phyloP scores from a whole-genome alignment of 108 stramenopile species.

The Stephanodiscus triporus region DNA sequence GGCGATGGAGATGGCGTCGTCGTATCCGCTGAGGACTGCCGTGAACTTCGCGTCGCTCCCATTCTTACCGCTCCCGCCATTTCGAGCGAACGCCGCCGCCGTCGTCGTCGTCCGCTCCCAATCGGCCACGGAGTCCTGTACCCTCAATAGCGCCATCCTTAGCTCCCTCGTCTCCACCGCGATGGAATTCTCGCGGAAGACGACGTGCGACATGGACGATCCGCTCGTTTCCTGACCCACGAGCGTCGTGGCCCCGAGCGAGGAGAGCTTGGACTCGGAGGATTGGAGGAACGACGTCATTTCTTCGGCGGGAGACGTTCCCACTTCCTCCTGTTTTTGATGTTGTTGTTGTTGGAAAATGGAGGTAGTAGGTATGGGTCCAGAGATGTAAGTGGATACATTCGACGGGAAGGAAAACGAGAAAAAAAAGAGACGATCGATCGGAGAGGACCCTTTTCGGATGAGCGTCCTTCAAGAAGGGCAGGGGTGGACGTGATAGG shows the following conservation, averaged over 20 bases:
- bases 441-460: too few relatives aligned
- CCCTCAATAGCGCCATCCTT: conserved; percentile 35
- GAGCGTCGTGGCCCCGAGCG: conserved; percentile 17
- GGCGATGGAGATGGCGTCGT: conserved; percentile 67
- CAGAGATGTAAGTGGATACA: too few relatives aligned
- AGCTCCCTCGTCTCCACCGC: conserved; percentile 58
- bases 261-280: conserved; percentile 18
- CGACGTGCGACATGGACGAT: conserved; percentile 40
- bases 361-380: too few relatives aligned
- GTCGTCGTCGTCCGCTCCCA: conserved; percentile 20
- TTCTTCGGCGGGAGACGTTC: conserved; percentile 22
- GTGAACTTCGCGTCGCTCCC: conserved; percentile 56
- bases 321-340: too few relatives aligned
- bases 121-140: conserved; percentile 36
- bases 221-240: conserved; percentile 16
- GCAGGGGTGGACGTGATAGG: background rate
- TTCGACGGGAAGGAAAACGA: background rate
- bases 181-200: conserved; percentile 65
- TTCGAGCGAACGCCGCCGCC: too few relatives aligned
- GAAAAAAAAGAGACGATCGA: background rate
- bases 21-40: conserved; percentile 66
- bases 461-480: too few relatives aligned
- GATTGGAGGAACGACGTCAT: conserved; percentile 19
- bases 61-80: background rate
- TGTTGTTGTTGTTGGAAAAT: too few relatives aligned